phyloP scores from a whole-genome alignment of 306 rosid genomes.

The Lupinus albus region DNA sequence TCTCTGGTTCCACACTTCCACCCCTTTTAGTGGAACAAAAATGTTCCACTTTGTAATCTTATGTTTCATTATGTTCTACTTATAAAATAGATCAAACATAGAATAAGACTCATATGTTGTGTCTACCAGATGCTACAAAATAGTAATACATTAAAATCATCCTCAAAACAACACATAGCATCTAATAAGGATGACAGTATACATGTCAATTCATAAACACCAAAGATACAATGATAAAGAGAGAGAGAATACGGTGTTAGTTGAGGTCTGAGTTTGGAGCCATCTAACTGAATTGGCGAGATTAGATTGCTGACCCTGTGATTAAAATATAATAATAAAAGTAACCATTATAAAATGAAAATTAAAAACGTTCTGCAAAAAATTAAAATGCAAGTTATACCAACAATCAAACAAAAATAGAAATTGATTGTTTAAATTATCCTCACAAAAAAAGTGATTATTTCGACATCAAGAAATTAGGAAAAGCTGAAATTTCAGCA shows the following conservation, averaged over 20 bases:
- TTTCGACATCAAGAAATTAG: too few relatives aligned
- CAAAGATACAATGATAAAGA: background rate
- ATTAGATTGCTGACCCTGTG: conserved; percentile 78
- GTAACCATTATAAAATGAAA: background rate
- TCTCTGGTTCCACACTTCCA: too few relatives aligned
- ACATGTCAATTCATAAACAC: conserved; percentile 13
- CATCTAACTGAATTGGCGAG: conserved; percentile 77
- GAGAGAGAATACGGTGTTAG: conserved; percentile 59
- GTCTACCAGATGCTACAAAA: too few relatives aligned
- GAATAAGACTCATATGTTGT: too few relatives aligned
- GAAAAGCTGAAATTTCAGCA: too few relatives aligned
- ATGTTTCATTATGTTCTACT: too few relatives aligned
- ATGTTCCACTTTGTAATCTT: too few relatives aligned
- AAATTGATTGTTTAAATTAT: too few relatives aligned
- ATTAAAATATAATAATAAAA: conserved; percentile 11
- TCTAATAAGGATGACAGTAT: background rate
- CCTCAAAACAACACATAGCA: background rate
- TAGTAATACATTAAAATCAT: background rate
- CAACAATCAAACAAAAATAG: conserved; percentile 12
- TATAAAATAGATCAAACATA: too few relatives aligned
- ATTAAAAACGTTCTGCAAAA: too few relatives aligned
- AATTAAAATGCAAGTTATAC: background rate
- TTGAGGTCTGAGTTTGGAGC: conserved; percentile 73
- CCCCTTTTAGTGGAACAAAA: too few relatives aligned
- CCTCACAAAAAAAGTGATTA: too few relatives aligned